phyloP scores from a whole-genome alignment of 805 yeast species.

The Candida hispaniensis region DNA sequence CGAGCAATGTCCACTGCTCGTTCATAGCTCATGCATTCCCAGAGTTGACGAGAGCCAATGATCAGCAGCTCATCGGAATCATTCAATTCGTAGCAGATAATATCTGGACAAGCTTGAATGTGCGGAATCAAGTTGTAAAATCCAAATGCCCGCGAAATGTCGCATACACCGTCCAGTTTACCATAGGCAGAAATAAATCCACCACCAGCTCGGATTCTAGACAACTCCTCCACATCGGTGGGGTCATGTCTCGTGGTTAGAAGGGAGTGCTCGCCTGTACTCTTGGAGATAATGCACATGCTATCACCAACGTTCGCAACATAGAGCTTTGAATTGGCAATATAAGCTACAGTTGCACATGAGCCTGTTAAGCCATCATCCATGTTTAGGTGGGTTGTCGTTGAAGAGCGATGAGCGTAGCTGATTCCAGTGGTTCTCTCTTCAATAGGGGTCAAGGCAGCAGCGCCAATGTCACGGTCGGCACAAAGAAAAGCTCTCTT shows the following conservation, averaged over 20 bases:
- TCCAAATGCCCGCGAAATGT: conserved; percentile 86
- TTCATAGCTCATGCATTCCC: conserved; percentile 77
- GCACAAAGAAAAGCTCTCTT: conserved; percentile 69
- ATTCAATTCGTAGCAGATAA: conserved; percentile 47
- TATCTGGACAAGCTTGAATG: conserved; percentile 78
- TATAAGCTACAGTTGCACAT: conserved; percentile 69
- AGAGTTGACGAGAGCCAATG: conserved; percentile 69
- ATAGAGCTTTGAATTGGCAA: conserved; percentile 58
- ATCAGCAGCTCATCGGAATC: conserved; percentile 76
- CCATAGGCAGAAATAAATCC: conserved; percentile 83
- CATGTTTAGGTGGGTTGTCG: conserved; percentile 45
- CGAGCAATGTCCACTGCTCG: conserved; percentile 85
- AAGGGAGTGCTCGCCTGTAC: conserved; percentile 68
- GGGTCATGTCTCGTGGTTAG: conserved; percentile 79
- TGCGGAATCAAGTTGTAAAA: conserved; percentile 79
- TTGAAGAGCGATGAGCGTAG: conserved; percentile 43
- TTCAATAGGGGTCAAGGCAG: conserved; percentile 31
- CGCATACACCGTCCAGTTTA: conserved; percentile 69
- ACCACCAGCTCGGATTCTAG: conserved; percentile 79
- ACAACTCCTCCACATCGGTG: conserved; percentile 51
- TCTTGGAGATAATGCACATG: conserved; percentile 64
- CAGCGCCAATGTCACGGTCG: conserved; percentile 69
- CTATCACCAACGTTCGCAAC: conserved; percentile 89
- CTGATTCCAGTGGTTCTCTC: too few relatives aligned
- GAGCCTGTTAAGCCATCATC: conserved; percentile 75